Evolutionary conservation across 257 asterid species (phyloP).

Genomic region (Primulina tabacum): DNA sequence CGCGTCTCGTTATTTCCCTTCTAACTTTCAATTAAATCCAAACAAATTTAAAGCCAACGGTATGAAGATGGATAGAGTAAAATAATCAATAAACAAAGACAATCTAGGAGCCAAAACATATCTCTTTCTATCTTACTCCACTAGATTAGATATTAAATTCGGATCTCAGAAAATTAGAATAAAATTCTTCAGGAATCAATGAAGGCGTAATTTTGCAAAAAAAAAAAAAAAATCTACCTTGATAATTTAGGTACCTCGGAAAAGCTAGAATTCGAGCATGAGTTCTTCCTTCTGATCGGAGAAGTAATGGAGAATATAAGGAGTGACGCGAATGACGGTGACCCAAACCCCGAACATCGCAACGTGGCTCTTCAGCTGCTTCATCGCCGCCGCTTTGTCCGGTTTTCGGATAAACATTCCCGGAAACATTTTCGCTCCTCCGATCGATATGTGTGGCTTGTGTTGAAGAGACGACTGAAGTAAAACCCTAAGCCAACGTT

Average conservation of each 20-base stretch:
- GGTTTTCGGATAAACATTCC: slow-evolving; percentile 85
- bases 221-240: background rate
- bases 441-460: background rate
- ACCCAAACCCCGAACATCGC: slow-evolving; percentile 83
- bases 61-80: background rate
- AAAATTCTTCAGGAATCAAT: too few species aligned
- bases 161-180: background rate
- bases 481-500: background rate
- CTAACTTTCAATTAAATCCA: background rate
- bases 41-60: background rate
- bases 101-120: background rate
- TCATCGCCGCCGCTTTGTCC: slow-evolving; percentile 81
- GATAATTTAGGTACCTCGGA: slow-evolving; percentile 26
- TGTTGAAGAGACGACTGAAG: background rate
- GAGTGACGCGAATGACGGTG: slow-evolving; percentile 67
- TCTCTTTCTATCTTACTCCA: too few species aligned
- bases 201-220: background rate
- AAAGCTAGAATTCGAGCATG: slow-evolving; percentile 49
- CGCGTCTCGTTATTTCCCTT: background rate
- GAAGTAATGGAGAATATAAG: slow-evolving; percentile 74
- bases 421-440: slow-evolving; percentile 64
- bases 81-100: too few species aligned
- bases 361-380: slow-evolving; percentile 84
- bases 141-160: background rate
- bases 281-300: slow-evolving; percentile 64